A percentile compares a stretch with the other conserved stretches of the same genome.
Conservation (phyloP, 371 early-diverging fungal genomes). For the Capillidium heterosporum region DNA sequence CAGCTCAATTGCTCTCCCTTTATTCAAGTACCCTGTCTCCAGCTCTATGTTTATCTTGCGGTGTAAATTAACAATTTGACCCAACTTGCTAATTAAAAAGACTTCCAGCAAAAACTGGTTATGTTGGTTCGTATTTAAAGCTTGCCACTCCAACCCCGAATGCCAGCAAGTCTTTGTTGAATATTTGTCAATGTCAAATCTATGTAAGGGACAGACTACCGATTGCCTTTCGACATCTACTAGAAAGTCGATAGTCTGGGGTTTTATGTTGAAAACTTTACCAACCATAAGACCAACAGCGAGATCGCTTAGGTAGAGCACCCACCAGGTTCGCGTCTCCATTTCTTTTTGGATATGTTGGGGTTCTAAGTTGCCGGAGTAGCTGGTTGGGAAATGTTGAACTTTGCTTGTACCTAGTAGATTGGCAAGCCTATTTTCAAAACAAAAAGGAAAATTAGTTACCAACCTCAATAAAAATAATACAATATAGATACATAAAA, state of each 20-base stretch:
- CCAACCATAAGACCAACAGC: neutral
- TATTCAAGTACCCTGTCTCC: neutral
- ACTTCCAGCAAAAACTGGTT: neutral
- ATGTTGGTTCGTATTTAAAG: neutral
- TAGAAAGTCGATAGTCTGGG: neutral
- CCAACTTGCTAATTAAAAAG: neutral
- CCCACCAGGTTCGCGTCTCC: neutral
- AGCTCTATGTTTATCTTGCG: neutral
- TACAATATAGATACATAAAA: neutral
- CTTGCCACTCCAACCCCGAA: neutral
- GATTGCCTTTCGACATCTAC: neutral
- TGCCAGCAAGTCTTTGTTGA: neutral
- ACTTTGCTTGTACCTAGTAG: neutral
- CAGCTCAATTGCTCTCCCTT: neutral
- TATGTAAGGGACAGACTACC: neutral
- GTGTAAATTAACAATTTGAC: neutral
- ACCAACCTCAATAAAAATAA: neutral
- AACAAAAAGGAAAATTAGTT: neutral
- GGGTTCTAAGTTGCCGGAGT: neutral
- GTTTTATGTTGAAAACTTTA: neutral
- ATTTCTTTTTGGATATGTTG: neutral
- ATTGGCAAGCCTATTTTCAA: neutral
- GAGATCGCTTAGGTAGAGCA: neutral
- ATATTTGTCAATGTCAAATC: neutral
- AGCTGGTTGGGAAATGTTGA: neutral